Percentiles rank a stretch among this genome's conserved stretches.
These are phyloP conservation scores for Blastomyces gilchristii DNA, from an alignment of 2,329 filamentous ascomycete species.

Conservation along the genomic window DNA sequence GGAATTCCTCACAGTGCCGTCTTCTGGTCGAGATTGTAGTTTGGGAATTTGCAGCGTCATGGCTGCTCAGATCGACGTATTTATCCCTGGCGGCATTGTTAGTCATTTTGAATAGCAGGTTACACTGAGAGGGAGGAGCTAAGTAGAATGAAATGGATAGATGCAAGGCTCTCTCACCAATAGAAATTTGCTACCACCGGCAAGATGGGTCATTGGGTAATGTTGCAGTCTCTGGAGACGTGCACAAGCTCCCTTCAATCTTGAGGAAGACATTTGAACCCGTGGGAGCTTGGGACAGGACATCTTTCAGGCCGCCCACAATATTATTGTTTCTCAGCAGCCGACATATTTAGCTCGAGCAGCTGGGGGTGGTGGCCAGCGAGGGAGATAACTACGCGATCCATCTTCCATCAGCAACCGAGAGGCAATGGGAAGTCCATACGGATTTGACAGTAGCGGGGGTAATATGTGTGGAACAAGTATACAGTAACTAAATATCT, in stretches of 20 bases:
- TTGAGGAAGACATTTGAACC: neutral
- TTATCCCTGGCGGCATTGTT: neutral
- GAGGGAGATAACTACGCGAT: neutral
- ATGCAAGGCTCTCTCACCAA: constrained; percentile 1
- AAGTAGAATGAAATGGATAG: neutral
- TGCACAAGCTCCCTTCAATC: constrained; percentile 4
- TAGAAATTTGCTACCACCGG: neutral
- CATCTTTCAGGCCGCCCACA: neutral
- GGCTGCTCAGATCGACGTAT: neutral
- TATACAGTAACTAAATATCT: too few species aligned
- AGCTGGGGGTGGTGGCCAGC: neutral
- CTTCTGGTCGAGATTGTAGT: neutral
- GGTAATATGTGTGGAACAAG: neutral
- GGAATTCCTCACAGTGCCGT: neutral
- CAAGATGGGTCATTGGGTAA: neutral
- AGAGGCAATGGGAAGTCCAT: neutral
- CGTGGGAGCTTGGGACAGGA: neutral
- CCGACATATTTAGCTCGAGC: neutral
- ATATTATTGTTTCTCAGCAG: constrained; percentile 1
- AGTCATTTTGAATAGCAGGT: neutral
- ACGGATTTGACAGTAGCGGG: neutral
- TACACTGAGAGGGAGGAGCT: neutral
- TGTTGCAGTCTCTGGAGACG: neutral
- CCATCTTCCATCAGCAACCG: neutral
- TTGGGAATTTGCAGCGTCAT: neutral